These are phyloP conservation scores for Raffaelea albimanens DNA, from an alignment of 2,329 filamentous ascomycete species.

Conservation along the genomic window DNA sequence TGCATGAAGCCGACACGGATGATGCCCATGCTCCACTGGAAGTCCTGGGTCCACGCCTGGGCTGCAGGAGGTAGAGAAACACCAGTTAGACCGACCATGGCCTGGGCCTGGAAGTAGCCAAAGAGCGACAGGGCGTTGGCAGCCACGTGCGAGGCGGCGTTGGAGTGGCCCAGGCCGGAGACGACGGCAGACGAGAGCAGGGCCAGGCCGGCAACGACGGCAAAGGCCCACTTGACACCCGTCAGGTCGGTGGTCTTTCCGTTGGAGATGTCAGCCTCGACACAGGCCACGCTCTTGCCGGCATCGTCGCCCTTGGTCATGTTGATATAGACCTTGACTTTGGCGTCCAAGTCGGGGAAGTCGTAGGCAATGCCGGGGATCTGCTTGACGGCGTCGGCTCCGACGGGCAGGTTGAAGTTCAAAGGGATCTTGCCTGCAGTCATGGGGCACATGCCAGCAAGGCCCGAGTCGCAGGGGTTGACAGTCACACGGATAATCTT, in stretches of 20 bases:
- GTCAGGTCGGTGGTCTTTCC: conserved; percentile 75
- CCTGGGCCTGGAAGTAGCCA: conserved; percentile 79
- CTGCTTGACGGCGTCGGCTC: conserved; percentile 41
- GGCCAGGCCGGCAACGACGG: conserved; percentile 63
- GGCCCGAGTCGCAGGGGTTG: conserved; percentile 56
- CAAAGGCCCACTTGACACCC: conserved; percentile 71
- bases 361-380: conserved; percentile 74
- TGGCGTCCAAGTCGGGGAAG: conserved; percentile 74
- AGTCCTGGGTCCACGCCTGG: conserved; percentile 80
- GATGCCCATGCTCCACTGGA: conserved; percentile 88
- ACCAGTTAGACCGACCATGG: conserved; percentile 69
- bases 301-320: conserved; percentile 36
- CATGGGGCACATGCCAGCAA: conserved; percentile 73
- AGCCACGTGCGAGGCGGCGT: conserved; percentile 78
- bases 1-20: conserved; percentile 73
- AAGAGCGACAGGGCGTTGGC: conserved; percentile 78
- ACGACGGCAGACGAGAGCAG: conserved; percentile 72
- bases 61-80: conserved; percentile 72
- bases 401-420: conserved; percentile 51
- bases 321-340: conserved; percentile 66
- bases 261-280: conserved; percentile 73
- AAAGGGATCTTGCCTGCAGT: conserved; percentile 49
- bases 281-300: conserved; percentile 59
- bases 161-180: conserved; percentile 74
- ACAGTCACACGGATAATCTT: conserved; percentile 50